Conservation (phyloP, 2,329 filamentous ascomycete species). For the Fusarium proliferatum region DNA sequence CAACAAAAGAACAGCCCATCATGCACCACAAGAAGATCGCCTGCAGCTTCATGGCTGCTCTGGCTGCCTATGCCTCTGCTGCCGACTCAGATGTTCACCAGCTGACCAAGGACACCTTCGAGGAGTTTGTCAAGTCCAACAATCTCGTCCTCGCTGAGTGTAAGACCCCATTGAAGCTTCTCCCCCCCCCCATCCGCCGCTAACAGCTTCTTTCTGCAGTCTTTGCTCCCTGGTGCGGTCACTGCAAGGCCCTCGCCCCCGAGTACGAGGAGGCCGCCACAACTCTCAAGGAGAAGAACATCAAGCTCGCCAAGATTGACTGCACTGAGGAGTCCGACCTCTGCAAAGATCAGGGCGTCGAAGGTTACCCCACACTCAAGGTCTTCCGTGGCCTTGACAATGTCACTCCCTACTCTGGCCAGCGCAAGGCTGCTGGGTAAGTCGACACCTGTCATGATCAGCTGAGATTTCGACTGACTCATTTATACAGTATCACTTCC, state of each 20-base stretch:
- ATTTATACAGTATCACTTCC: conserved; percentile 66
- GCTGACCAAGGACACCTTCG: conserved; percentile 87
- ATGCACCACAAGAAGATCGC: conserved; percentile 65
- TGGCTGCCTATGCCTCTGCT: conserved; percentile 68
- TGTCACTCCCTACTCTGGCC: conserved; percentile 84
- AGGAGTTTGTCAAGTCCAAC: conserved; percentile 85
- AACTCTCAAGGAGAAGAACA: conserved; percentile 86
- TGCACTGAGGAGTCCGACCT: conserved; percentile 95
- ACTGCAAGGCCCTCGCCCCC: conserved; percentile 97
- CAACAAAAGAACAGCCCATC: conserved; percentile 42
- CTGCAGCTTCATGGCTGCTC: conserved; percentile 65
- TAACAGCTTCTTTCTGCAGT: conserved; percentile 64
- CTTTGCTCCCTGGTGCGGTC: conserved; percentile 96
- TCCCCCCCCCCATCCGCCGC: conserved; percentile 27
- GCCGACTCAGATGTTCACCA: conserved; percentile 83
- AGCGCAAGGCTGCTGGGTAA: conserved; percentile 85
- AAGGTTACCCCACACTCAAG: conserved; percentile 99
- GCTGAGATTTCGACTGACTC: conserved; percentile 34
- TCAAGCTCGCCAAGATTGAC: conserved; percentile 87
- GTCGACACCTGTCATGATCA: conserved; percentile 45
- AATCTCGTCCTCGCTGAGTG: conserved; percentile 94
- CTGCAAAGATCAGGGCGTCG: conserved; percentile 89
- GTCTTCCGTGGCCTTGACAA: conserved; percentile 93
- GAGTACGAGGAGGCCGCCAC: conserved; percentile 91
- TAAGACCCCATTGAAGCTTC: conserved; percentile 59